phyloP scores from a whole-genome alignment of 441 rosid genomes.

The Mallotus japonicus region DNA sequence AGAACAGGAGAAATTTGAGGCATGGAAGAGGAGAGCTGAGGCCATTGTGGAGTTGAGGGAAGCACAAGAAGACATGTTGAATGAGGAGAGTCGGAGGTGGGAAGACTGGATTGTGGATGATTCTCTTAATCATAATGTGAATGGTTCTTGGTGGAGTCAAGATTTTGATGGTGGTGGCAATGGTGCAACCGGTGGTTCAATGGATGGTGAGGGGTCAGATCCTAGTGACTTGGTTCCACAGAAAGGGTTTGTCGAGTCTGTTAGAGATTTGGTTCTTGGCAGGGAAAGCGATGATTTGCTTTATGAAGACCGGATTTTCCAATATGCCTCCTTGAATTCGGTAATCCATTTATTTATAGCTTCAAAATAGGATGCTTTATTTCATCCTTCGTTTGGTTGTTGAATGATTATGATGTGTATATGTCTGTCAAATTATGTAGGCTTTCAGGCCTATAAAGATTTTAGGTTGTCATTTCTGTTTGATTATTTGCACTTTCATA shows the following conservation, averaged over 20 bases:
- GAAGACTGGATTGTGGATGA: slow-evolving; percentile 90
- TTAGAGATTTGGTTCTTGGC: slow-evolving; percentile 74
- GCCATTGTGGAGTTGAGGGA: slow-evolving; percentile 90
- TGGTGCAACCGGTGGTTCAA: slow-evolving; percentile 28
- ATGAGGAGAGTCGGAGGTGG: slow-evolving; percentile 80
- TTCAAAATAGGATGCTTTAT: background rate
- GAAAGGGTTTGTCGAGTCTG: slow-evolving; percentile 61
- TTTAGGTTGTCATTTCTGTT: background rate
- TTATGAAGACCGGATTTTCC: slow-evolving; percentile 85
- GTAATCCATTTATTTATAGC: slow-evolving; percentile 28
- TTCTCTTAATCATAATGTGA: slow-evolving; percentile 26
- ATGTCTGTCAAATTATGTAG: background rate
- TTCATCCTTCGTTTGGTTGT: background rate
- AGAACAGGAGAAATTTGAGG: slow-evolving; percentile 71
- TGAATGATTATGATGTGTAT: background rate
- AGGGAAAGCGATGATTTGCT: slow-evolving; percentile 75
- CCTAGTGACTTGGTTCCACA: slow-evolving; percentile 44
- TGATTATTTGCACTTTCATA: background rate
- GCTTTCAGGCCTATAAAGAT: background rate
- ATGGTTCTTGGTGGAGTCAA: slow-evolving; percentile 49
- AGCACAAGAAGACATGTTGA: slow-evolving; percentile 68
- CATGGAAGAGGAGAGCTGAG: slow-evolving; percentile 93
- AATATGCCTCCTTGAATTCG: slow-evolving; percentile 76
- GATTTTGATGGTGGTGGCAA: slow-evolving; percentile 42
- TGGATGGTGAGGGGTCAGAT: slow-evolving; percentile 34